Conservation (phyloP, 2,329 filamentous ascomycete species). For the Cladophialophora immunda region DNA sequence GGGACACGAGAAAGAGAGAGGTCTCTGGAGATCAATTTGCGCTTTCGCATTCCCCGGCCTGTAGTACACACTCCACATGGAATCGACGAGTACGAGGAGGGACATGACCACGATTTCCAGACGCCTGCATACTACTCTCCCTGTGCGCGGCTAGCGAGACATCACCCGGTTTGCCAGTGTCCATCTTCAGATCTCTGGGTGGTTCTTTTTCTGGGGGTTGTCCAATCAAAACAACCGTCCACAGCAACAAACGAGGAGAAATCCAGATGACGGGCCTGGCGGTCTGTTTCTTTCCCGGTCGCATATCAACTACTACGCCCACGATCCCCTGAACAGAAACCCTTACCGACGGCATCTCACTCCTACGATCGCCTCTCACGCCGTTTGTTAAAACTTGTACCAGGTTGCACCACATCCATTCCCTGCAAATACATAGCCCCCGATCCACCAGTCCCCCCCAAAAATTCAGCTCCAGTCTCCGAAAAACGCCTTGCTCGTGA, state of each 20-base stretch:
- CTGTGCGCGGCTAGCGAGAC: not conserved
- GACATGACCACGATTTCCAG: not conserved
- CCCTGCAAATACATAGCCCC: not conserved
- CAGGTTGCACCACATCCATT: not conserved
- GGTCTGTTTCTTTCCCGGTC: not conserved
- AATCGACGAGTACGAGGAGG: not conserved
- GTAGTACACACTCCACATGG: not conserved
- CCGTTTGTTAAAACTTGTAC: not conserved
- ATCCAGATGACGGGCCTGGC: not conserved
- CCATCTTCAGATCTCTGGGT: not conserved
- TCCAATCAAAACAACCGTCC: not conserved
- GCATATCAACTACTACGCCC: not conserved
- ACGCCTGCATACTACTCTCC: not conserved
- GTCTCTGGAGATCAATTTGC: no score
- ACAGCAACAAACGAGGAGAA: not conserved
- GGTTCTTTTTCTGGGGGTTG: no score
- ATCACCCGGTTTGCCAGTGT: not conserved
- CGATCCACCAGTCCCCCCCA: not conserved
- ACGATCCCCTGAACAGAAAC: not conserved
- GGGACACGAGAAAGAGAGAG: no score
- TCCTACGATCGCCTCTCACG: not conserved
- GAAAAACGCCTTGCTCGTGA: not conserved
- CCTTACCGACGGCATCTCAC: not conserved
- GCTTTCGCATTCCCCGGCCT: no score
- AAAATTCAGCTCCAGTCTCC: not conserved